Evolutionary conservation across 1,284 basidiomycete species (phyloP).

Genomic region (Trametes versicolor): DNA sequence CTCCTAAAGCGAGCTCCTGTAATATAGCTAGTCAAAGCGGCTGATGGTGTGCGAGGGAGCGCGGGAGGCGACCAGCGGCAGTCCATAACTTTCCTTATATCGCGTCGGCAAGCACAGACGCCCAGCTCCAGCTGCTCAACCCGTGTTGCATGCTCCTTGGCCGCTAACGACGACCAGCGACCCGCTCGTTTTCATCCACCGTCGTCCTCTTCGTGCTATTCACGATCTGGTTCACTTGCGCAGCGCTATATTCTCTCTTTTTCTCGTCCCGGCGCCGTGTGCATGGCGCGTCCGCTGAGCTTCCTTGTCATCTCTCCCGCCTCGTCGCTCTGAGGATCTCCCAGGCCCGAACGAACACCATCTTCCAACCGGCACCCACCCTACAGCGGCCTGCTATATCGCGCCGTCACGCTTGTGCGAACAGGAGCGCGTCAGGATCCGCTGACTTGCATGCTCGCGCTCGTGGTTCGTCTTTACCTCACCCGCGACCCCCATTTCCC

Average conservation of each 20-base stretch:
- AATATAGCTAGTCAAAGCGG: constrained; percentile 14
- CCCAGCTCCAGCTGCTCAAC: constrained; percentile 29
- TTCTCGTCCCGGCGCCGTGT: constrained; percentile 14
- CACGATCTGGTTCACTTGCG: constrained; percentile 13
- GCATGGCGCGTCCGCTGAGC: constrained; percentile 27
- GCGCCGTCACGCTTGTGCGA: constrained; percentile 19
- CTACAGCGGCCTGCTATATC: constrained; percentile 22
- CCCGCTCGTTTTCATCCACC: constrained; percentile 35
- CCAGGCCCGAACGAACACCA: constrained; percentile 24
- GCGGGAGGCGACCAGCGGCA: constrained; percentile 16
- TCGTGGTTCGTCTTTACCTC: constrained; percentile 34
- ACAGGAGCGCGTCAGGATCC: constrained; percentile 27
- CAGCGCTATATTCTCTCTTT: constrained; percentile 11
- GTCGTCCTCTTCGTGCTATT: constrained; percentile 18
- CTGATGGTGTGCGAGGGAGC: constrained; percentile 3
- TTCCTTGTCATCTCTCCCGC: constrained; percentile 19
- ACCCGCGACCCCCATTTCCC: constrained; percentile 30
- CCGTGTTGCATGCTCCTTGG: constrained; percentile 30
- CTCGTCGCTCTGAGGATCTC: constrained; percentile 23
- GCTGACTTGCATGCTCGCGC: constrained; percentile 37
- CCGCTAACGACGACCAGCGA: constrained; percentile 38
- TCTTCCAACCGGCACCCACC: constrained; percentile 23
- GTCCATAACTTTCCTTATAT: constrained; percentile 23
- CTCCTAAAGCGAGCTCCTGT: constrained; percentile 15
- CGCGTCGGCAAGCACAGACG: constrained; percentile 36